Evolutionary conservation across 805 yeast genomes (phyloP), one percentile per base, ranked within the genome.

Genomic region (Teunomyces kruisii): DNA sequence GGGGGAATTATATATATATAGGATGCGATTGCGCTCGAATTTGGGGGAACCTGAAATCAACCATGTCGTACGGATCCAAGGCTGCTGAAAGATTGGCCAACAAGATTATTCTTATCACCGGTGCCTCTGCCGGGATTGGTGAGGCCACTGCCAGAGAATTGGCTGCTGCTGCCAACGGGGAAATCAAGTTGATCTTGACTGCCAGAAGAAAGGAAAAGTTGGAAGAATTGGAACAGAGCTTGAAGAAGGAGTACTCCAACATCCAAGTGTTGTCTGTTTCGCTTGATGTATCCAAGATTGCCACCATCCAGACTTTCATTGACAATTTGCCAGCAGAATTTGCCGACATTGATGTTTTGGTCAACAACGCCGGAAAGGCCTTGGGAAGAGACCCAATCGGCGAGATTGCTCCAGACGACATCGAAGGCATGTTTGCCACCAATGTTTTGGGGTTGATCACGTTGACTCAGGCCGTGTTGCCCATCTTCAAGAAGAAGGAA

Each of bases 91-190:
- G 97, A 62, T 74, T 92, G 28, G 81, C 86, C 16, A 86, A 86
- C 40, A 91, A 92, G 62, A 81, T 83, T 14, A 76, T 88, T 27
- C 77, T 92, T 33, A 85, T 92, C 57, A 88, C 98, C n/a, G 98
- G 98, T 50, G 98, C 98, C 6, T 88, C 96, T 19, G 83, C 96
- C 12, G 98, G 98, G 45, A 92, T 92, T 57, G 99, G 98, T 9
- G 81, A 81, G 53, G 94, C 96, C 43, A 90, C 97, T 9, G 98
- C 97, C 12, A 66, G 76, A 39, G 96, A 91, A 62, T 82, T 88
- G 53, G 94, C 96, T 35, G 81, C 73, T 16, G 88, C 89, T 12
- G 74, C 92, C 16, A 72, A 79, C 39, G 96, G 96, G 27, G 63
- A 83, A 9, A 61, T 86, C 54, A 83, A 85, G 57, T 75, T 89